phyloP scores from a whole-genome alignment of 495 filamentous ascomycete species.

The Geoglossum glabrum region DNA sequence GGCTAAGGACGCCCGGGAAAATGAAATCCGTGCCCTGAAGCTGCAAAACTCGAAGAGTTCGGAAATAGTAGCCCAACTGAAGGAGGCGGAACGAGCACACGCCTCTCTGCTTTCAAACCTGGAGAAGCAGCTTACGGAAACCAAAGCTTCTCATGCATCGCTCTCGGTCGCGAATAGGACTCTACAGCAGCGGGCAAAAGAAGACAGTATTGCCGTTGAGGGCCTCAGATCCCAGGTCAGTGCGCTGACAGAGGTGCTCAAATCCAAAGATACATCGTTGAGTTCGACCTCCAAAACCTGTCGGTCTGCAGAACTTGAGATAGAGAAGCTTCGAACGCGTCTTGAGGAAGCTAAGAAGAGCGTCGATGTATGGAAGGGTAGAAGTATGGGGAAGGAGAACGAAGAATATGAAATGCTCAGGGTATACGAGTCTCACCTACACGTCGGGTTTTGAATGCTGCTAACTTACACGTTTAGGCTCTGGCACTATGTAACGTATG shows the following conservation, averaged over 20 bases:
- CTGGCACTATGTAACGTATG: conserved; percentile 83
- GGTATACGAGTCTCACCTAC: conserved; percentile 32
- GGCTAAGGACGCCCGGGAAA: conserved; percentile 60
- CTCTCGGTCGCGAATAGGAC: conserved; percentile 46
- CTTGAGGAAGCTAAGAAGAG: conserved; percentile 58
- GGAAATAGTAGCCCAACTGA: conserved; percentile 80
- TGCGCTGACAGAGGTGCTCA: conserved; percentile 51
- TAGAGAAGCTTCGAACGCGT: conserved; percentile 49
- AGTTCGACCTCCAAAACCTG: conserved; percentile 32
- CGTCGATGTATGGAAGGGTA: conserved; percentile 61
- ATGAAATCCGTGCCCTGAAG: conserved; percentile 55
- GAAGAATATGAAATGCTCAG: conserved; percentile 66
- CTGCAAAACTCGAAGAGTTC: conserved; percentile 74
- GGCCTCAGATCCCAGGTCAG: conserved; percentile 53
- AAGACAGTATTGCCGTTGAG: conserved; percentile 46
- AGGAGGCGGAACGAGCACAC: conserved; percentile 54
- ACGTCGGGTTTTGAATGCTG: neutral
- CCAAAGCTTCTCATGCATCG: conserved; percentile 49
- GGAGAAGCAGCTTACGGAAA: conserved; percentile 74
- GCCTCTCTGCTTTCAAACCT: conserved; percentile 51
- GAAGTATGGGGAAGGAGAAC: conserved; percentile 56
- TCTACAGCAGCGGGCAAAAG: conserved; percentile 46
- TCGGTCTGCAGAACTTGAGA: conserved; percentile 52
- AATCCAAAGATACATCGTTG: conserved; percentile 46
- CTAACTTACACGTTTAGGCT: conserved; percentile 27